These are phyloP conservation scores for Vitellaria paradoxa DNA, from an alignment of 179 eudicot genomes.

Conservation along the genomic window DNA sequence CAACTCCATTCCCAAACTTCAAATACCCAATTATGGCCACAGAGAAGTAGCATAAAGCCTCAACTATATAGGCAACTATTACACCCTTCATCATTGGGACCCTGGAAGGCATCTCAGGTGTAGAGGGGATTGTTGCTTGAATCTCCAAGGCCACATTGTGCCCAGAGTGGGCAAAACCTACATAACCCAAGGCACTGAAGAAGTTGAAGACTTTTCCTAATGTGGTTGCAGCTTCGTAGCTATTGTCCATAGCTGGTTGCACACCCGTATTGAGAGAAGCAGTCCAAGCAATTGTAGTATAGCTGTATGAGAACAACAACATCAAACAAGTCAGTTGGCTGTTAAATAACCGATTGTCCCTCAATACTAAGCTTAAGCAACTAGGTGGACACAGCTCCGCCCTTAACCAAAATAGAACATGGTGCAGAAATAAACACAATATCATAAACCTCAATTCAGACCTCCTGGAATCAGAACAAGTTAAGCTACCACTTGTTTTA, in stretches of 20 bases:
- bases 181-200: constrained; percentile 56
- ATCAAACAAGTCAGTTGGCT: too few species aligned
- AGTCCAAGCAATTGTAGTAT: constrained; percentile 65
- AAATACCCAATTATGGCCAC: constrained; percentile 53
- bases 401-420: too few species aligned
- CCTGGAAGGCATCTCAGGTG: constrained; percentile 64
- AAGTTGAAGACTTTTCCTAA: constrained; percentile 43
- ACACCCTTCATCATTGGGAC: constrained; percentile 72
- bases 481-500: too few species aligned
- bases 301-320: constrained; percentile 23
- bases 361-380: too few species aligned
- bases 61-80: constrained; percentile 52
- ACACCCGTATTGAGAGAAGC: constrained; percentile 49
- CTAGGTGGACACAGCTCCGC: too few species aligned
- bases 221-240: constrained; percentile 22
- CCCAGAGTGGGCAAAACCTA: constrained; percentile 71
- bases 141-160: constrained; percentile 76
- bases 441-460: too few species aligned
- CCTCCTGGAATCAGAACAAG: too few species aligned
- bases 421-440: too few species aligned
- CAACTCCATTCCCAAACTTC: constrained; percentile 45
- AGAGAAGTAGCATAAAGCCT: constrained; percentile 70
- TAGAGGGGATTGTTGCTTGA: constrained; percentile 76
- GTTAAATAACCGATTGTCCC: too few species aligned
- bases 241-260: constrained; percentile 37